Evolutionary conservation across 352 stramenopile genomes (phyloP), one percentile per base, ranked within the genome.

Genomic region (Phytophthora vignae): DNA sequence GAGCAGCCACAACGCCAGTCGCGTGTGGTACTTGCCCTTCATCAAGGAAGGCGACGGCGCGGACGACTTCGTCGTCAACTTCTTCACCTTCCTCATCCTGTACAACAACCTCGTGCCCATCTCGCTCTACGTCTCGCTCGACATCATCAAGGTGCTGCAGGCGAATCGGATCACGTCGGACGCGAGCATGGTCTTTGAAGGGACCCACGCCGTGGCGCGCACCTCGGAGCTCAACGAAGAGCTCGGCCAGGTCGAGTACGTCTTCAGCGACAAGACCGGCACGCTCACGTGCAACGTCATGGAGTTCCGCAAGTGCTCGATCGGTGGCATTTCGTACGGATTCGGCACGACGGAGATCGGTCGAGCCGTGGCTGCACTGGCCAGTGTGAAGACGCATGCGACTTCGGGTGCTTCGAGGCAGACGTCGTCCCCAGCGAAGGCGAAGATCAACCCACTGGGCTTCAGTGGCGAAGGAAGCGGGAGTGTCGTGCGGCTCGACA

Each of bases 231-330:
- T 99, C n/a, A 97, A 97, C 55, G 93, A 97, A 49, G 91, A 99
- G 55, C 79, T 98, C 17, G 98, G 96, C 0, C 91, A 99, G 83
- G 88, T 99, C 46, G 84, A 98, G 65, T 99, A 99, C 73, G 94
- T 99, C n/a, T 99, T 99, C 78, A 98, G 88, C 29, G 98, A 99
- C 78, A 99, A 99, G 74, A 99, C 98, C 2, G 98, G 98, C 14
- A 99, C 98, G 33, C 84, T 99, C 21, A 99, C 98, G 19, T 96
- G 95, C 77, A 99, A 99, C 82, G 81, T 99, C 19, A 99, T 99
- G 97, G 88, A 98, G 71, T 98, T 99, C 69, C 90, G 94, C 50
- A 96, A 97, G 67, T 98, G 94, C 65, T 92, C 84, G 2, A 93
- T 99, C 54, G 87, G 77, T 56, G 93, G 94, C 17, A 62, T 84